These are phyloP conservation scores for Saccharomycopsis microspora DNA, from an alignment of 805 yeast genomes.

Conservation along the genomic window DNA sequence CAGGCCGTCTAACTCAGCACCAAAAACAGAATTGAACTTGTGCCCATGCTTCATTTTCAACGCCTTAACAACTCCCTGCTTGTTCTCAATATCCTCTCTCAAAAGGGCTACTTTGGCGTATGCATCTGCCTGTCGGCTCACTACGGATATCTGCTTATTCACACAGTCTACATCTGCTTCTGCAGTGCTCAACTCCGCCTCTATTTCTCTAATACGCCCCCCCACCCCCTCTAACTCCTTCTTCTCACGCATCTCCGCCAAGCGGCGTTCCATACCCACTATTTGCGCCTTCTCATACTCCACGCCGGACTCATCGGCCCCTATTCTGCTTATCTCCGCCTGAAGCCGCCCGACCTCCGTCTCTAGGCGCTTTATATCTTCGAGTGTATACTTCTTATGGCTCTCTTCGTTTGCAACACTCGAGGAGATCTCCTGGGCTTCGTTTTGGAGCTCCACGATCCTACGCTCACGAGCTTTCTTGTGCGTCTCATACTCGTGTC, in stretches of 20 bases:
- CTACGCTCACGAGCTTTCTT: slow-evolving; percentile 8
- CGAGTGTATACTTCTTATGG: slow-evolving; percentile 25
- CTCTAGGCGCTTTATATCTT: slow-evolving; percentile 29
- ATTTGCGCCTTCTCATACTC: slow-evolving; percentile 34
- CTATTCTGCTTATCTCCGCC: slow-evolving; percentile 24
- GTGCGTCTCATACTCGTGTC: neutral
- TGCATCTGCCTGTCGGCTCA: slow-evolving; percentile 47
- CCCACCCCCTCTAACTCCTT: slow-evolving; percentile 23
- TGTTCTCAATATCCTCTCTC: slow-evolving; percentile 27
- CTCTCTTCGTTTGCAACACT: slow-evolving; percentile 5
- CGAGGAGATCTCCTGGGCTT: neutral
- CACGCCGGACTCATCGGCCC: slow-evolving; percentile 30
- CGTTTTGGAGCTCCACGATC: slow-evolving; percentile 1
- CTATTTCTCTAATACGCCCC: slow-evolving; percentile 27
- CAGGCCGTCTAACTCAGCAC: slow-evolving; percentile 15
- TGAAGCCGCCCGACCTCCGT: slow-evolving; percentile 28
- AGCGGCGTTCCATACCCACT: slow-evolving; percentile 25
- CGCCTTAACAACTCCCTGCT: slow-evolving; percentile 22
- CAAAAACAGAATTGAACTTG: slow-evolving; percentile 18
- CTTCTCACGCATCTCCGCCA: slow-evolving; percentile 22
- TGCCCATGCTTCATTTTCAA: slow-evolving; percentile 20
- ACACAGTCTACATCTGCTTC: slow-evolving; percentile 42
- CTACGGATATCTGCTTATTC: slow-evolving; percentile 35
- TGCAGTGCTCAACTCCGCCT: slow-evolving; percentile 24
- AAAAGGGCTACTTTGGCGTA: slow-evolving; percentile 41